Evolutionary conservation across 495 filamentous ascomycete genomes (phyloP).

Genomic region (Penicillium canariense): DNA sequence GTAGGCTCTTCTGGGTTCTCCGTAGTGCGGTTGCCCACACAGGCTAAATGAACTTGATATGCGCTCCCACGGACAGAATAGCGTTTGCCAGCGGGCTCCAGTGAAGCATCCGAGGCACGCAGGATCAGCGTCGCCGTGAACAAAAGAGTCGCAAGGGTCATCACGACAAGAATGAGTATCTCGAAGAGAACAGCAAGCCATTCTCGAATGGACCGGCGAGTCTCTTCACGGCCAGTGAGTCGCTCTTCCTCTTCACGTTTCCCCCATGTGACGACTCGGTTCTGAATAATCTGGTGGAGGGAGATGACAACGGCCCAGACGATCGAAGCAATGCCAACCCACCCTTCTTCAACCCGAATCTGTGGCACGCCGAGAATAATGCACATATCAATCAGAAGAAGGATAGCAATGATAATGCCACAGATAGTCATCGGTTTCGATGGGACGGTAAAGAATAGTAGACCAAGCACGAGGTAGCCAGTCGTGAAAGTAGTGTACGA

Average conservation of each 20-base stretch:
- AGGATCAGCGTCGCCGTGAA: conserved; percentile 77
- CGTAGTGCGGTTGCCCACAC: conserved; percentile 62
- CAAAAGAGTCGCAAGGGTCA: conserved; percentile 64
- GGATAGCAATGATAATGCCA: conserved; percentile 59
- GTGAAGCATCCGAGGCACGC: conserved; percentile 68
- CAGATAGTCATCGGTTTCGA: conserved; percentile 71
- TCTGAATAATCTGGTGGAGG: conserved; percentile 59
- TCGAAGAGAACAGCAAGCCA: conserved; percentile 82
- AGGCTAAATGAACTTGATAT: conserved; percentile 83
- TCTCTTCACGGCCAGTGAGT: conserved; percentile 86
- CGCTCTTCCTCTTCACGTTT: conserved; percentile 90
- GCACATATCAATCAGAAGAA: conserved; percentile 77
- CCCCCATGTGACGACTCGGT: conserved; percentile 81
- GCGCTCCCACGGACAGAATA: conserved; percentile 78
- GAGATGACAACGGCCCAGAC: conserved; percentile 69
- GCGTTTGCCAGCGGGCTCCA: conserved; percentile 65
- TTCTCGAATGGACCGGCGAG: conserved; percentile 72
- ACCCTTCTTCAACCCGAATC: conserved; percentile 79
- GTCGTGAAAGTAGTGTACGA: conserved; percentile 71
- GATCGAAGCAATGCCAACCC: conserved; percentile 83
- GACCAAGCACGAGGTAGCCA: conserved; percentile 68
- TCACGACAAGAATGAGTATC: conserved; percentile 62
- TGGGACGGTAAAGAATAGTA: conserved; percentile 84
- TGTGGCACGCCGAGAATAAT: conserved; percentile 71
- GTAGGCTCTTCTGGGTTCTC: conserved; percentile 54